Evolutionary conservation across 352 stramenopile genomes (phyloP).

Genomic region (Globisporangium uncinulatum): DNA sequence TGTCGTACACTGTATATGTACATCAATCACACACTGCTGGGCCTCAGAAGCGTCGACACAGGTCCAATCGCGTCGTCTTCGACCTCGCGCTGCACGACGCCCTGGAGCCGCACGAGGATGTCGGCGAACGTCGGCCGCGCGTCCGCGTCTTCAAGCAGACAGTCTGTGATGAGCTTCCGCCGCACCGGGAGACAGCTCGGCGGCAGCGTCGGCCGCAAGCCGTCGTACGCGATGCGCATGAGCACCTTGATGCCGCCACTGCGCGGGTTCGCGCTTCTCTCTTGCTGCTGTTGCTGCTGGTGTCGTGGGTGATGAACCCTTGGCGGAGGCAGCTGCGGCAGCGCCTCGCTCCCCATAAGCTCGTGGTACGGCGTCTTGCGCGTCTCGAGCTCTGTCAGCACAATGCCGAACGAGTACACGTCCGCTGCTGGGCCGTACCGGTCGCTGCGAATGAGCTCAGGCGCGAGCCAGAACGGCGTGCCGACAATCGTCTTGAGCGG

Average conservation of each 20-base stretch:
- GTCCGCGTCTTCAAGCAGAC: constrained; percentile 45
- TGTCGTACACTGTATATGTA: no score
- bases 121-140: constrained; percentile 70
- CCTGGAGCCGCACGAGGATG: constrained; percentile 70
- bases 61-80: constrained; percentile 31
- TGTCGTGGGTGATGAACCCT: neutral
- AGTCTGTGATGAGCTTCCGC: constrained; percentile 69
- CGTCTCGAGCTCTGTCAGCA: constrained; percentile 83
- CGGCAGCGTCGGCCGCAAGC: constrained; percentile 68
- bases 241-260: constrained; percentile 52
- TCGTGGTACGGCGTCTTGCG: constrained; percentile 82
- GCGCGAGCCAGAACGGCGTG: constrained; percentile 84
- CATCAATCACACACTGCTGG: no score
- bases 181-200: constrained; percentile 46
- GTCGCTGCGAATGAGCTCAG: constrained; percentile 86
- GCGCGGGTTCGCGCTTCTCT: neutral
- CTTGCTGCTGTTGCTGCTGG: constrained; percentile 2
- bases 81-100: constrained; percentile 71
- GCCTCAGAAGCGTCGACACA: no score
- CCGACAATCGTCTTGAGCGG: constrained; percentile 80
- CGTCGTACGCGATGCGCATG: constrained; percentile 70
- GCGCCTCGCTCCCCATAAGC: constrained; percentile 36
- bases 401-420: constrained; percentile 88
- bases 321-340: neutral
- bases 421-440: constrained; percentile 73